Base-by-base conservation (phyloP, 495 filamentous ascomycete genomes). In the Sabuloglossum arenarium region DNA sequence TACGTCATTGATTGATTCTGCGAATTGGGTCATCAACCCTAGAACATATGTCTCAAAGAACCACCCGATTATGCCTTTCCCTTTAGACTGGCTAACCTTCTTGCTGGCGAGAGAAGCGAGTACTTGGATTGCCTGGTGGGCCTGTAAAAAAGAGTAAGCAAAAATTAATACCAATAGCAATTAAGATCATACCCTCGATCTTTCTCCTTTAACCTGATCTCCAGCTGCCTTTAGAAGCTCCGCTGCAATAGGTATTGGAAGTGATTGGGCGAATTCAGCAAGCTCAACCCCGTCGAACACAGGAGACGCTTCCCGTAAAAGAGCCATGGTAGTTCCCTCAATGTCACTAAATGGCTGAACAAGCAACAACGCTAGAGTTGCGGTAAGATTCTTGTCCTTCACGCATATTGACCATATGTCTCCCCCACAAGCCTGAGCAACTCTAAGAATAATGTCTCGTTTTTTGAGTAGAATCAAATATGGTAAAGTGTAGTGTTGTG, bases 1-100 rank as follows among this genome's bases (percentile, higher is more conserved):
- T 8, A 76, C 71, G 62, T 88, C 84, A 62, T 86, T 93, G 53
- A 99, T 80, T 11, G 79, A 75, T 59, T 90, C 82, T 6, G 84
- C 82, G 56, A 97, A 79, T 47, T 84, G 79, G 19, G 82, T 77
- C 65, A 94, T 88, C 56, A 97, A 77, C n/a, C 87, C 90, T 23
- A 97, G 78, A 25, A 90, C 80, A 68, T 95, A 82, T 16, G 75
- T 74, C 55, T 94, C 83, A 46, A 97, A 79, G 66, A 93, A 97
- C n/a, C 70, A 65, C 3, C 78, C 81, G 19, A 93, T 67, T 14
- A 37, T n/a, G 76, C 66, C 43, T 79, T 71, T 45, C 21, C 19
- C 45, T 19, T 84, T 10, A 68, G 64, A 14, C 65, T 45, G 54
- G 54, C 63, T 19, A 61, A 54, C 12, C 54, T 63, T 76, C 60